These are phyloP conservation scores for Salix koriyanagi DNA, from an alignment of 345 rosid species.

Conservation along the genomic window DNA sequence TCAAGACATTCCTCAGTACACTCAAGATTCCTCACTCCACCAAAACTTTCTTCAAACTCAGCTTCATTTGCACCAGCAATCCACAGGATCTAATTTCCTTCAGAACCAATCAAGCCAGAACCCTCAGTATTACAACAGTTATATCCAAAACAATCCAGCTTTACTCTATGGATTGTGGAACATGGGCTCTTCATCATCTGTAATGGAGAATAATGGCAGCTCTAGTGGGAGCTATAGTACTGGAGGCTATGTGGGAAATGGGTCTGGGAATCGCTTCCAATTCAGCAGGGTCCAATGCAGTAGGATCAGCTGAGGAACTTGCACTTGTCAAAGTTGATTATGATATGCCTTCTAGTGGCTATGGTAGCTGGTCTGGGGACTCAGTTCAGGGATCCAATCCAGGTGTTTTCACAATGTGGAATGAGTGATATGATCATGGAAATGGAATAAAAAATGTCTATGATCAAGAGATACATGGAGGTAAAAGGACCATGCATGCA, in stretches of 20 bases:
- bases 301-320: constrained; percentile 52
- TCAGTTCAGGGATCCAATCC: constrained; percentile 73
- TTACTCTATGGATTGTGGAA: constrained; percentile 65
- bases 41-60: constrained; percentile 72
- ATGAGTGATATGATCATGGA: constrained; percentile 35
- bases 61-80: constrained; percentile 68
- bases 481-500: neutral
- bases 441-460: neutral
- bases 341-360: constrained; percentile 63
- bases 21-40: constrained; percentile 52
- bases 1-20: constrained; percentile 63
- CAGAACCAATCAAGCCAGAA: constrained; percentile 36
- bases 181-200: constrained; percentile 39
- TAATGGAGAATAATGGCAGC: constrained; percentile 36
- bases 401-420: constrained; percentile 86
- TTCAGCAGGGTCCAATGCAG: constrained; percentile 37
- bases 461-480: neutral
- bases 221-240: constrained; percentile 40
- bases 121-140: constrained; percentile 60
- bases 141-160: constrained; percentile 62
- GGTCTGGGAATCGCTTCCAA: constrained; percentile 50
- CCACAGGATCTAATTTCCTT: constrained; percentile 34
- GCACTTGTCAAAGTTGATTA: constrained; percentile 79
- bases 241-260: constrained; percentile 54
- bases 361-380: constrained; percentile 68